phyloP scores from a whole-genome alignment of 352 stramenopile genomes.

The Phytophthora citrophthora region DNA sequence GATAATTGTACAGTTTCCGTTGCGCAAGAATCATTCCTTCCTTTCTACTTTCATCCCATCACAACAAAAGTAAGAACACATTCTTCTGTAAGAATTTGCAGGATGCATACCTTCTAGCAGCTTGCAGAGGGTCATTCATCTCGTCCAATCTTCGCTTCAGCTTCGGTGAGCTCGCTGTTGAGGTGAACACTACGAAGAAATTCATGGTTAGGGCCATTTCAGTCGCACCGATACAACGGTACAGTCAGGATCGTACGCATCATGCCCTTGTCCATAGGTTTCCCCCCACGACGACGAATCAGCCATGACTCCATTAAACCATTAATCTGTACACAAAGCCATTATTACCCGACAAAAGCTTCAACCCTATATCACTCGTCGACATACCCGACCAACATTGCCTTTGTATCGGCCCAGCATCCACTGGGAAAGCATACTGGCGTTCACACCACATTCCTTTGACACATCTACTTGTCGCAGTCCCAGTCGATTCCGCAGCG shows the following conservation, averaged over 20 bases:
- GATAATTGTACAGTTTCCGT: slow-evolving; percentile 75
- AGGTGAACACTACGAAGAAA: slow-evolving; percentile 46
- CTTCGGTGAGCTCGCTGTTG: slow-evolving; percentile 66
- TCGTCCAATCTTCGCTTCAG: slow-evolving; percentile 75
- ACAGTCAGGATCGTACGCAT: slow-evolving; percentile 40
- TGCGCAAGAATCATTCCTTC: slow-evolving; percentile 48
- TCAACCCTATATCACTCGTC: neutral
- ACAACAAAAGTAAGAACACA: neutral
- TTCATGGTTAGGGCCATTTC: too few relatives aligned
- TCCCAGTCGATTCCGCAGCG: slow-evolving; percentile 71
- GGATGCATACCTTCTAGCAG: slow-evolving; percentile 42
- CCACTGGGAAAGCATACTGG: slow-evolving; percentile 88
- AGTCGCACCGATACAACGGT: neutral
- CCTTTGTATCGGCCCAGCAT: slow-evolving; percentile 88
- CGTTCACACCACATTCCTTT: slow-evolving; percentile 87
- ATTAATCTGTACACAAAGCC: slow-evolving; percentile 61
- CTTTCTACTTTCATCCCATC: slow-evolving; percentile 14
- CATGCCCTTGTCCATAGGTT: slow-evolving; percentile 80
- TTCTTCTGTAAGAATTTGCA: neutral
- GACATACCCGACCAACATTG: slow-evolving; percentile 75
- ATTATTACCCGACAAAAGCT: neutral
- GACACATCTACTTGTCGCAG: slow-evolving; percentile 85
- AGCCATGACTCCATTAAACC: slow-evolving; percentile 87
- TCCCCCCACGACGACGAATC: slow-evolving; percentile 78
- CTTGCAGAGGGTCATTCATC: slow-evolving; percentile 47